phyloP scores from a whole-genome alignment of 2,329 filamentous ascomycete genomes.

The Knoxdaviesia capensis region DNA sequence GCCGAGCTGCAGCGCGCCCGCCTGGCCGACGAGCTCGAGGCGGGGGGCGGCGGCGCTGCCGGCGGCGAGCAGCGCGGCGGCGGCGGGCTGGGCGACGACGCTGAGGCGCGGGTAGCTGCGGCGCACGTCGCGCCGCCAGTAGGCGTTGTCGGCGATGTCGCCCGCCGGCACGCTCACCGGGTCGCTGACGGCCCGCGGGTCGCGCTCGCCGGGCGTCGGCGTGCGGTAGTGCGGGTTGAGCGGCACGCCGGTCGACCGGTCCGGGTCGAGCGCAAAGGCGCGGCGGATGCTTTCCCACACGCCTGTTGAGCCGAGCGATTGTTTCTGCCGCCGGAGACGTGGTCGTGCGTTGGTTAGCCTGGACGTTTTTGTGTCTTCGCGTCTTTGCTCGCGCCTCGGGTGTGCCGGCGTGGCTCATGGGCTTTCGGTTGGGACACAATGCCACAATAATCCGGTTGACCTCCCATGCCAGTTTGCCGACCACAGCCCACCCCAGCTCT shows the following conservation, averaged over 20 bases:
- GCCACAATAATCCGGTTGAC: no score
- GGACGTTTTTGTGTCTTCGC: no score
- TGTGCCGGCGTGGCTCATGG: no score
- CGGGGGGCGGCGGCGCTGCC: slow-evolving; percentile 68
- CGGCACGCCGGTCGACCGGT: slow-evolving; percentile 79
- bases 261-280: slow-evolving; percentile 60
- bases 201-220: slow-evolving; percentile 34
- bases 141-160: slow-evolving; percentile 16
- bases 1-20: slow-evolving; percentile 44
- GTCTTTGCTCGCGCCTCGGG: no score
- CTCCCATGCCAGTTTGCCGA: no score
- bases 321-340: no score
- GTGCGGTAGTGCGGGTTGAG: slow-evolving; percentile 85
- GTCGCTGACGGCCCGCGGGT: slow-evolving; percentile 17
- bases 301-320: slow-evolving; percentile 77
- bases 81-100: slow-evolving; percentile 65
- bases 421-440: no score
- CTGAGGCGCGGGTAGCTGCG: slow-evolving; percentile 65
- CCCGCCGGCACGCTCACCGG: slow-evolving; percentile 33
- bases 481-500: no score
- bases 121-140: slow-evolving; percentile 79
- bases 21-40: slow-evolving; percentile 55
- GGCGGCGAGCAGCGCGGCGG: slow-evolving; percentile 66
- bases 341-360: no score
- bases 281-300: slow-evolving; percentile 74